phyloP scores from a whole-genome alignment of 805 yeast species.

The Suhomyces prunicola region DNA sequence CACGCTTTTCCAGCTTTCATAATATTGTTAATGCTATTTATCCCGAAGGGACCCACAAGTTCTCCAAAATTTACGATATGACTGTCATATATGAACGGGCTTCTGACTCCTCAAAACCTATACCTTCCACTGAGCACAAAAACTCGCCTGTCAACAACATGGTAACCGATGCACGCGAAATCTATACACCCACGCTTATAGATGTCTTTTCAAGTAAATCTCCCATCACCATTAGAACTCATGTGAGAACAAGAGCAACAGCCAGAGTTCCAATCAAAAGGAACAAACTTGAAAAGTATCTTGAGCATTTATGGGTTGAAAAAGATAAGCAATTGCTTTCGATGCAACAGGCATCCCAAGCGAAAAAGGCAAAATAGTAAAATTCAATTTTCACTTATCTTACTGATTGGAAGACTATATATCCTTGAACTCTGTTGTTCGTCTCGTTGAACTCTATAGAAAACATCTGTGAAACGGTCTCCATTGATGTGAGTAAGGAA shows the following conservation, averaged over 20 bases:
- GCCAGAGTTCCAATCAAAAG: slow-evolving; percentile 51
- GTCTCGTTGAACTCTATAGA: slow-evolving; percentile 77
- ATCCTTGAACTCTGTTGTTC: slow-evolving; percentile 79
- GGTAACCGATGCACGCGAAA: neutral
- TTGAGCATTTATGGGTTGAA: slow-evolving; percentile 68
- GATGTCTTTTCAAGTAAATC: slow-evolving; percentile 26
- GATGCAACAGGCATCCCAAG: neutral
- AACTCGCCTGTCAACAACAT: neutral
- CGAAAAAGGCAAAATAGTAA: neutral
- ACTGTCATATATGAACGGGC: slow-evolving; percentile 43
- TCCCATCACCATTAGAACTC: slow-evolving; percentile 41
- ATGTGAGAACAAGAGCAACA: slow-evolving; percentile 46
- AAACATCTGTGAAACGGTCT: slow-evolving; percentile 78
- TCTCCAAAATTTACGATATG: slow-evolving; percentile 51
- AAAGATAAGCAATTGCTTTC: slow-evolving; percentile 50
- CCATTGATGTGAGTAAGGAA: slow-evolving; percentile 86
- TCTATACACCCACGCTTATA: slow-evolving; percentile 27
- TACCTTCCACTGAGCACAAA: neutral
- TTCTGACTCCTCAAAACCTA: neutral
- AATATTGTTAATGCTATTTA: slow-evolving; percentile 46
- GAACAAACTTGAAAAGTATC: slow-evolving; percentile 64
- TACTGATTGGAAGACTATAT: slow-evolving; percentile 42
- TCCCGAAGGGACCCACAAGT: slow-evolving; percentile 27
- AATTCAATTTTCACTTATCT: slow-evolving; percentile 16
- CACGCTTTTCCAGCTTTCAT: slow-evolving; percentile 62